These are phyloP conservation scores for Coprinopsis marcescibilis DNA, from an alignment of 768 basidiomycete species.

Conservation along the genomic window DNA sequence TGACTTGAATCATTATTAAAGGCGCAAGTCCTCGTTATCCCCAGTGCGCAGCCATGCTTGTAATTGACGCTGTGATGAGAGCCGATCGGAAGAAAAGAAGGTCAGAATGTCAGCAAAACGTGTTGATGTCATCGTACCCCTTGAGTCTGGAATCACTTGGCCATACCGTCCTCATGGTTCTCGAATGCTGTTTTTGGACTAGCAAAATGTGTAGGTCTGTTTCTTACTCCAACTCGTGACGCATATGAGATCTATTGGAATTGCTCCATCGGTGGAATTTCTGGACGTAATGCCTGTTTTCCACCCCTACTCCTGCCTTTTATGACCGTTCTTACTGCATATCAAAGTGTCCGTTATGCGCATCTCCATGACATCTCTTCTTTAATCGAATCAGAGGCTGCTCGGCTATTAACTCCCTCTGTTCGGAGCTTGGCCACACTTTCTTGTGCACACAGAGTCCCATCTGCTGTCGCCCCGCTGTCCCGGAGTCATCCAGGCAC, in stretches of 20 bases:
- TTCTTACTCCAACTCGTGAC: not conserved
- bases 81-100: not conserved
- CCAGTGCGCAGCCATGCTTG: not conserved
- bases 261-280: not conserved
- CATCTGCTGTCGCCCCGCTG: conserved; percentile 6
- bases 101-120: not conserved
- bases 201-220: not conserved
- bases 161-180: not conserved
- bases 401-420: conserved; percentile 2
- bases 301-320: conserved; percentile 2
- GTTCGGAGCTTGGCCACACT: conserved; percentile 10
- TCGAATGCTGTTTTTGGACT: not conserved
- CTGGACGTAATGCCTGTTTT: not conserved
- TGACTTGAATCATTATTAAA: too few species aligned
- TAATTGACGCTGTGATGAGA: not conserved
- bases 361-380: not conserved
- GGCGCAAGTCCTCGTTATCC: too few species aligned
- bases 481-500: conserved; percentile 1
- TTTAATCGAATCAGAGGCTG: not conserved
- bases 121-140: not conserved
- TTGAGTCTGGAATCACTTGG: not conserved
- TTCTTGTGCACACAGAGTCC: conserved; percentile 1
- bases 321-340: not conserved
- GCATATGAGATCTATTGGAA: not conserved
- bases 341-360: not conserved